A percentile compares a stretch with the other conserved stretches of the same genome.
Evolutionary conservation across 352 stramenopile species (phyloP).

Genomic region (Halophytophthora polymorphica): DNA sequence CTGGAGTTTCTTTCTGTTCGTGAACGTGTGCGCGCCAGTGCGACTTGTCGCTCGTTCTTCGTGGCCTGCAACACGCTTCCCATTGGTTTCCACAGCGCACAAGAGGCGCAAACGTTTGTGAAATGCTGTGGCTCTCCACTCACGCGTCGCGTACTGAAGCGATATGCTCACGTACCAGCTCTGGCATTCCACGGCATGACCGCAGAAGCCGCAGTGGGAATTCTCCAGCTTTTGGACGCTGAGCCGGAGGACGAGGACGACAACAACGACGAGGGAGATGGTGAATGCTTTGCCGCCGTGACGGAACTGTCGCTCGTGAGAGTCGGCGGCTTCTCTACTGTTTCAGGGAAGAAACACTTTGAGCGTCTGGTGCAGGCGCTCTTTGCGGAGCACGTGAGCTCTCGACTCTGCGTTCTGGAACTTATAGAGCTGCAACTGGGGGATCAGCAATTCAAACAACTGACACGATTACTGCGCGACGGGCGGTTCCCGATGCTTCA

Average conservation of each 20-base stretch:
- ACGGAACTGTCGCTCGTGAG: constrained; percentile 24
- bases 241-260: constrained; percentile 13
- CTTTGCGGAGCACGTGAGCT: constrained; percentile 49
- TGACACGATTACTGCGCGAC: constrained; percentile 45
- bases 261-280: constrained; percentile 18
- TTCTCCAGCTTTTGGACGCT: constrained; percentile 36
- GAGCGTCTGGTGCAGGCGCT: constrained; percentile 49
- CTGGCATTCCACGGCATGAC: constrained; percentile 22
- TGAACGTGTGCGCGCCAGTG: constrained; percentile 31
- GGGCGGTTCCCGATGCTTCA: constrained; percentile 36
- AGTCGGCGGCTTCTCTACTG: constrained; percentile 23
- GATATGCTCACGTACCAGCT: constrained; percentile 19
- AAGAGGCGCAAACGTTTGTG: constrained; percentile 14
- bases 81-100: constrained; percentile 20
- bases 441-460: constrained; percentile 43
- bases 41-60: constrained; percentile 28
- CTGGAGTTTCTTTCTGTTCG: constrained; percentile 22
- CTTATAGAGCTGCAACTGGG: constrained; percentile 39
- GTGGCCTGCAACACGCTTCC: constrained; percentile 20
- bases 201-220: constrained; percentile 16
- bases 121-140: constrained; percentile 10
- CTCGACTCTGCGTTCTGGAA: constrained; percentile 24
- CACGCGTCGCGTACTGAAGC: constrained; percentile 19
- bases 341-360: constrained; percentile 24
- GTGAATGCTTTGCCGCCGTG: constrained; percentile 39